A percentile compares a stretch with the other conserved stretches of the same genome.
These are phyloP conservation scores for Rhodotorula glutinis DNA, from an alignment of 1,284 basidiomycete species.

Conservation along the genomic window DNA sequence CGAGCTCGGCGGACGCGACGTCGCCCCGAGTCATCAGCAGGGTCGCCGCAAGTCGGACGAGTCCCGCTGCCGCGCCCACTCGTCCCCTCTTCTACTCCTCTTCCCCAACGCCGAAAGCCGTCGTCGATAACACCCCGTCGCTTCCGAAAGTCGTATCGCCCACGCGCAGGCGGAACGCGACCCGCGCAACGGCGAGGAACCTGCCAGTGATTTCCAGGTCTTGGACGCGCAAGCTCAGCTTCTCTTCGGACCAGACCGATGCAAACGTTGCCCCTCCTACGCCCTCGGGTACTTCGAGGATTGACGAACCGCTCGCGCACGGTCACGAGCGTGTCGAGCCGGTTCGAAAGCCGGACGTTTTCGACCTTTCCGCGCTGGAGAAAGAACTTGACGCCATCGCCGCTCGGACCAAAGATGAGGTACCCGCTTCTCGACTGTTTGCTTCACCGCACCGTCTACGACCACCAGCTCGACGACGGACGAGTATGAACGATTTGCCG, in stretches of 20 bases:
- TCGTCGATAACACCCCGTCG: neutral
- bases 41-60: neutral
- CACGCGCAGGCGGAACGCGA: neutral
- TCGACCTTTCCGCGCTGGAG: neutral
- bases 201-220: neutral
- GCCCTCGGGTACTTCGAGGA: too few relatives aligned
- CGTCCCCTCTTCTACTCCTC: neutral
- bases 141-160: neutral
- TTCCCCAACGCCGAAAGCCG: neutral
- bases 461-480: neutral
- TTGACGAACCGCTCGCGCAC: too few relatives aligned
- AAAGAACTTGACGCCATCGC: conserved; percentile 1
- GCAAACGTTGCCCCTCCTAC: neutral
- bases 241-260: neutral
- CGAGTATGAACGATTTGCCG: conserved; percentile 19
- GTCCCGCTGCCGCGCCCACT: neutral
- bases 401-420: neutral
- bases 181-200: neutral
- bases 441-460: neutral
- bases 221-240: neutral
- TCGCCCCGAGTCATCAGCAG: too few relatives aligned
- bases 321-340: too few relatives aligned
- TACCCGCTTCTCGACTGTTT: neutral
- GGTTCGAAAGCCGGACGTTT: neutral
- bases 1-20: too few relatives aligned